Evolutionary conservation across 768 basidiomycete species (phyloP).

Genomic region (Boletus subcaerulescens): DNA sequence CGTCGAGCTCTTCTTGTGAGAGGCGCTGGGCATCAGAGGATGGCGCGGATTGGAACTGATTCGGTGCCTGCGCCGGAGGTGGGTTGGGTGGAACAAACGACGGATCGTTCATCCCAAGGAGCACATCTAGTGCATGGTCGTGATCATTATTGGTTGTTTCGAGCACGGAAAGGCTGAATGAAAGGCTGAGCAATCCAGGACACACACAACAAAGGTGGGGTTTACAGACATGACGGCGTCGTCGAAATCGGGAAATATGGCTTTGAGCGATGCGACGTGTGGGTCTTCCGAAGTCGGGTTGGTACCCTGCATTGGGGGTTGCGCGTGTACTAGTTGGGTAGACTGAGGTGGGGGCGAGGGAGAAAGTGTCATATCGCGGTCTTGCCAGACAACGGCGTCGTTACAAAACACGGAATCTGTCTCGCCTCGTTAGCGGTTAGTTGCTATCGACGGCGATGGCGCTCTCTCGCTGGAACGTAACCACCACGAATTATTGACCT

Average conservation of each 20-base stretch:
- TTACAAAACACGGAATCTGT: background rate
- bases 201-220: background rate
- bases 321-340: background rate
- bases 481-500: slow-evolving; percentile 9
- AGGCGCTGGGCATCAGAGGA: slow-evolving; percentile 15
- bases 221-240: slow-evolving; percentile 58
- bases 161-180: slow-evolving; percentile 59
- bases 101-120: slow-evolving; percentile 87
- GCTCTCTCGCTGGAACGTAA: background rate
- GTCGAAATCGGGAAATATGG: slow-evolving; percentile 82
- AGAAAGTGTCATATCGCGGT: slow-evolving; percentile 19
- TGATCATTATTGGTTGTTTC: slow-evolving; percentile 69
- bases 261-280: slow-evolving; percentile 51
- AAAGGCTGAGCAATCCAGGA: background rate
- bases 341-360: slow-evolving; percentile 13
- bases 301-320: background rate
- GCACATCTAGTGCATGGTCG: slow-evolving; percentile 69
- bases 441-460: background rate
- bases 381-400: background rate
- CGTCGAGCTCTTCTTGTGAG: slow-evolving; percentile 71
- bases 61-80: background rate
- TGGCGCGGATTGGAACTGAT: slow-evolving; percentile 20
- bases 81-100: slow-evolving; percentile 49
- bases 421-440: background rate
- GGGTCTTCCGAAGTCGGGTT: slow-evolving; percentile 35